phyloP scores from a whole-genome alignment of 164 flowering plant genomes.

The Magnolia changhungtana region DNA sequence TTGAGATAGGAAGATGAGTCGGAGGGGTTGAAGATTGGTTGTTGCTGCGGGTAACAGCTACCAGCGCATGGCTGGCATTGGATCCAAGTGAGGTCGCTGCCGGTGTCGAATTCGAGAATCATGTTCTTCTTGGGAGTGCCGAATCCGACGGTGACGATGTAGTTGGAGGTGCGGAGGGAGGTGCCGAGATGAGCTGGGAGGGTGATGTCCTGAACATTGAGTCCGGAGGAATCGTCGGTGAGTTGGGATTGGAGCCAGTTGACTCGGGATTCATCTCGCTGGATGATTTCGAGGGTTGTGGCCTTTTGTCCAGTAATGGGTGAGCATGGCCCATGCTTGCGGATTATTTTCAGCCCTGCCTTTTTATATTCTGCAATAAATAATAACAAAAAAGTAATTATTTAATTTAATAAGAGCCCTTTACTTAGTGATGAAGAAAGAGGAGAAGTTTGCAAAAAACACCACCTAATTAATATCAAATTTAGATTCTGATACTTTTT shows the following conservation, averaged over 20 bases:
- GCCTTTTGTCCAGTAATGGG: constrained; percentile 5
- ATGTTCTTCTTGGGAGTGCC: constrained; percentile 45
- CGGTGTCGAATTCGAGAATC: constrained; percentile 77
- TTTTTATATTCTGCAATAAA: background rate
- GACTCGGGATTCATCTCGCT: constrained; percentile 50
- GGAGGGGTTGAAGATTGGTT: constrained; percentile 63
- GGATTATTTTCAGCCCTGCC: background rate
- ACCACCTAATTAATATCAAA: no score
- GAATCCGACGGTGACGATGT: constrained; percentile 53
- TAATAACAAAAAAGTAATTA: background rate
- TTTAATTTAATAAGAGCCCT: no score
- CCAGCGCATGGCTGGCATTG: constrained; percentile 78
- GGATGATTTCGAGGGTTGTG: constrained; percentile 32
- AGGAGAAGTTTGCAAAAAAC: no score
- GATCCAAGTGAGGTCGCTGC: constrained; percentile 87
- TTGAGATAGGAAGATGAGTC: constrained; percentile 50
- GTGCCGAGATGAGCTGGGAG: constrained; percentile 46
- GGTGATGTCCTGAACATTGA: background rate
- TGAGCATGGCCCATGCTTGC: background rate
- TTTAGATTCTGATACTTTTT: no score
- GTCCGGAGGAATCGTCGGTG: background rate
- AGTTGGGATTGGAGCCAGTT: constrained; percentile 32
- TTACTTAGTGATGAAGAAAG: no score
- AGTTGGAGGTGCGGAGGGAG: constrained; percentile 52
- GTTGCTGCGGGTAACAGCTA: constrained; percentile 65